Base-by-base conservation (phyloP, 2,329 filamentous ascomycete species). In the Nemania serpens region DNA sequence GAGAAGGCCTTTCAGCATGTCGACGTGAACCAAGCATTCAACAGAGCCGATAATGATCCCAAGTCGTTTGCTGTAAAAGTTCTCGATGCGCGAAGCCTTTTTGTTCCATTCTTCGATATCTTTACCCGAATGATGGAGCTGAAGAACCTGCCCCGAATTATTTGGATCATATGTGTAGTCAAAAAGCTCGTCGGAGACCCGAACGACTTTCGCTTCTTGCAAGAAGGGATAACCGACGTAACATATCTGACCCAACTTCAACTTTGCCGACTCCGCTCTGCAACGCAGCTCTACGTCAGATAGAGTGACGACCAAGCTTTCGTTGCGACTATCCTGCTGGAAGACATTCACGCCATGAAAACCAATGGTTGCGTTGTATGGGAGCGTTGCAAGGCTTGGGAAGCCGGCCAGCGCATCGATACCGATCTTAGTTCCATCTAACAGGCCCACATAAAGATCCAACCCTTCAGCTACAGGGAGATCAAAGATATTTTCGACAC, bases 401-500 rank as follows among this genome's bases (percentile, higher is more conserved):
- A 99, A 99, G 3, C 95, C 95, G 59, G 95, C 94, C 63, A 98
- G 78, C n/a, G 95, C 93, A 57, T 88, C 83, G 53, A 86, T 82
- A 18, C 92, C 95, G 53, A 97, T 79, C 73, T 96, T 89, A 6
- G 90, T 93, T 43, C 92, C 94, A 22, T 90, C 86, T 66, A 96
- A 88, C 55, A 99, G 79, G 7, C 93, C 95, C 59, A 93, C 86
- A 69, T 91, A 88, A 53, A 92, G 90, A 61, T 96, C 90, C 50
- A 98, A 78, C 1, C 94, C 95, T 56, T 98, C 94, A 75, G 96
- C 91, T 3, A 89, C 91, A 7, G 96, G 96, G 37, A 99, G 82
- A 66, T 99, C 95, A 72, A 96, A 99, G 29, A 96, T 93, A 73
- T 99, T 99, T 76, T 97, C 92, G 36, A 98, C 86, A 71, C 96